Conservation (phyloP, 1,284 basidiomycete species). For the Sporisorium reilianum region DNA sequence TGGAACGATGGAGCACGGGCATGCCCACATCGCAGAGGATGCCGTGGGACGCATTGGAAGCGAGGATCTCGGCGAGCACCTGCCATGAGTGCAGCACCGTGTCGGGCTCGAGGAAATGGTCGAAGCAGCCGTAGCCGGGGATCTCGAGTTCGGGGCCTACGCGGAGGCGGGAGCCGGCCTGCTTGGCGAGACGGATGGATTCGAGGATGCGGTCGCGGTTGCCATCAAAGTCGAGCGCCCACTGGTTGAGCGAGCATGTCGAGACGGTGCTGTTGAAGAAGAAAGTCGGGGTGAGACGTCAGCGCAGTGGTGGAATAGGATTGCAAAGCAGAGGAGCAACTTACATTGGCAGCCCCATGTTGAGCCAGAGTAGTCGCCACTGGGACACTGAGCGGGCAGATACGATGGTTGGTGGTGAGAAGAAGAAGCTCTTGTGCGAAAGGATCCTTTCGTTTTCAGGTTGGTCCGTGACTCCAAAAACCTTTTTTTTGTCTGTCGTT, state of each 20-base stretch:
- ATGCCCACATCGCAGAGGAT: slow-evolving; percentile 68
- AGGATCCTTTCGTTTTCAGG: slow-evolving; percentile 1
- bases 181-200: slow-evolving; percentile 89
- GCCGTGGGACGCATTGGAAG: slow-evolving; percentile 53
- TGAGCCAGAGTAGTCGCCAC: not conserved
- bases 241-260: slow-evolving; percentile 89
- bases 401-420: not conserved
- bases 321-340: not conserved
- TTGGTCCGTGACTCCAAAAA: slow-evolving; percentile 4
- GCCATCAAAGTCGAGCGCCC: slow-evolving; percentile 93
- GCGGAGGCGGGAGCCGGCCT: slow-evolving; percentile 86
- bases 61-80: slow-evolving; percentile 62
- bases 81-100: slow-evolving; percentile 67
- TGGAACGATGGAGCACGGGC: slow-evolving; percentile 94
- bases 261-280: slow-evolving; percentile 55
- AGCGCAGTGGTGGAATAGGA: not conserved
- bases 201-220: slow-evolving; percentile 84
- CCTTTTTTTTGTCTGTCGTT: not conserved
- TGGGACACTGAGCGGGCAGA: not conserved
- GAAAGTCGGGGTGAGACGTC: not conserved
- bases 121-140: slow-evolving; percentile 74
- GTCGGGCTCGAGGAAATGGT: slow-evolving; percentile 64
- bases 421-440: slow-evolving; percentile 4
- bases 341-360: slow-evolving; percentile 49
- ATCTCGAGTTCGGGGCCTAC: slow-evolving; percentile 99